phyloP scores from a whole-genome alignment of 1,284 basidiomycete genomes.

The Bondarzewia mesenterica region DNA sequence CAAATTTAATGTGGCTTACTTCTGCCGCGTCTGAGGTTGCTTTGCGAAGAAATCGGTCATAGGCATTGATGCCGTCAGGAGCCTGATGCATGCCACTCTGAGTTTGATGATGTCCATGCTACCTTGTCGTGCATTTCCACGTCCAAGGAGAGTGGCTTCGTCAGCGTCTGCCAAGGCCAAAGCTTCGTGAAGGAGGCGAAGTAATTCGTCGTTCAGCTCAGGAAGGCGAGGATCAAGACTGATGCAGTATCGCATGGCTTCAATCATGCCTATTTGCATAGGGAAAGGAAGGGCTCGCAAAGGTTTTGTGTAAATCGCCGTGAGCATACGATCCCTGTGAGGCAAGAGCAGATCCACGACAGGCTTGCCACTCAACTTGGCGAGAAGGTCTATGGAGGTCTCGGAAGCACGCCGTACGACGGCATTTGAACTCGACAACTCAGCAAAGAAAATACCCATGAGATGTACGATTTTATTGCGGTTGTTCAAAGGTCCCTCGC shows the following conservation, averaged over 20 bases:
- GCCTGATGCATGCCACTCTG: constrained; percentile 91
- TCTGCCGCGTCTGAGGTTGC: constrained; percentile 78
- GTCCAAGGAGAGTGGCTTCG: constrained; percentile 75
- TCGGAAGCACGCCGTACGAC: constrained; percentile 85
- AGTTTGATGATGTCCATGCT: constrained; percentile 83
- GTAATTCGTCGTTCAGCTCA: constrained; percentile 87
- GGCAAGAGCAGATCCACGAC: constrained; percentile 77
- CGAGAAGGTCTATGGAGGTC: constrained; percentile 75
- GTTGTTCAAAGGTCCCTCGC: constrained; percentile 31
- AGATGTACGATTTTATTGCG: constrained; percentile 55
- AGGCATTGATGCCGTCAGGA: constrained; percentile 92
- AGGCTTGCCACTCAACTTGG: constrained; percentile 66
- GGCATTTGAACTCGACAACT: constrained; percentile 83
- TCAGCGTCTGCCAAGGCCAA: constrained; percentile 95
- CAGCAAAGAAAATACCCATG: constrained; percentile 82
- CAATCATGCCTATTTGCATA: constrained; percentile 98
- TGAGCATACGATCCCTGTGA: constrained; percentile 83
- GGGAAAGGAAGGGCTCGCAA: constrained; percentile 93
- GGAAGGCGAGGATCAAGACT: constrained; percentile 80
- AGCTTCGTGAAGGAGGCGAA: constrained; percentile 90
- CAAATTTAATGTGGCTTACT: constrained; percentile 35
- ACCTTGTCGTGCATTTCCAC: constrained; percentile 72
- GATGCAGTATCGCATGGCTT: constrained; percentile 91
- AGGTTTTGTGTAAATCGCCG: constrained; percentile 92
- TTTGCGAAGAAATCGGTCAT: constrained; percentile 87